Base-by-base conservation (phyloP, 1,284 basidiomycete species). In the Malassezia dermatis region DNA sequence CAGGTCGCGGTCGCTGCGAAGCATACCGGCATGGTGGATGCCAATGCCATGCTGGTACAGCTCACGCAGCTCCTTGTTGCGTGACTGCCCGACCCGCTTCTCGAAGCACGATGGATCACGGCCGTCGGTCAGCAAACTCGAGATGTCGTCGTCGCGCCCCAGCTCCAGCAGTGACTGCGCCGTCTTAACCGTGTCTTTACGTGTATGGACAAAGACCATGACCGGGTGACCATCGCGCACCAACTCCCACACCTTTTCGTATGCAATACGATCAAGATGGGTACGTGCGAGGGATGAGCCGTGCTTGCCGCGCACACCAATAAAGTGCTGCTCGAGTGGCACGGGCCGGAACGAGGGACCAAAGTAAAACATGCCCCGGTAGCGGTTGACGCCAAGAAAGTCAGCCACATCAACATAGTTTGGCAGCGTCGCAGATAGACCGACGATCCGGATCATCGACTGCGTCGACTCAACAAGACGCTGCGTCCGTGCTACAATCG, bases 201-300 rank as follows among this genome's bases (percentile, higher is more conserved):
- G 83, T 15, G 94, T 89, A 75, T 99, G 94, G 10, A 99, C 94
- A 70, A 99, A 99, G 0, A 99, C 89, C 93, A 99, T 98, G 55
- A 96, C 90, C 76, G 98, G 94, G 76, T 99, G 94, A 0, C 71
- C 69, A 7, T 66, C 66, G 39, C 66, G 62, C 1, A 67, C 59
- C 28, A 74, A 64, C 41, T 64, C 60, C 12, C 60, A 57, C 6
- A 73, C 79, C 76, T 95, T 96, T 66, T 94, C 82, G 68, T 87
- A 98, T 2, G 88, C 84, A 24, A 90, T 89, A 31, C 80, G 80
- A 75, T 99, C 94, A 52, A 98, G 80, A 66, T 93, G 94, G 65
- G 83, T 86, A 60, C 83, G 85, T n/a, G 86, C 83, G 32, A 80
- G 80, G 0, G 78, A 69, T 54, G 84, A 86, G 42, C 86, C 83